phyloP scores from a whole-genome alignment of 2,329 filamentous ascomycete species.

The Pezicula rhizophila region DNA sequence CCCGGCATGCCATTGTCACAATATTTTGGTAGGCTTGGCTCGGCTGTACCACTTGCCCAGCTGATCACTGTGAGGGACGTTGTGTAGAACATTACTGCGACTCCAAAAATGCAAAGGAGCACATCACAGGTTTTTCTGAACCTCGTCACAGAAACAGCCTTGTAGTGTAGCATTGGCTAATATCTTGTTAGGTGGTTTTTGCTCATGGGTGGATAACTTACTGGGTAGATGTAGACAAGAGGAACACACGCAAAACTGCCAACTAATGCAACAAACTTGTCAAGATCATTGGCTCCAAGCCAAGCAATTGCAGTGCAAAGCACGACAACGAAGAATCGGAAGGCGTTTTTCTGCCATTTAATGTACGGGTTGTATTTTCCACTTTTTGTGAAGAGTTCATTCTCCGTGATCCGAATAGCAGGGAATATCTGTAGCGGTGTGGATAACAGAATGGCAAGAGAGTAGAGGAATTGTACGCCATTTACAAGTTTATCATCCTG shows the following conservation, averaged over 20 bases:
- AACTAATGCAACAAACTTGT: constrained; percentile 95
- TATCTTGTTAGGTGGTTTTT: constrained; percentile 5
- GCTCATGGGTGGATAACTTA: constrained; percentile 43
- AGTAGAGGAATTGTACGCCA: constrained; percentile 92
- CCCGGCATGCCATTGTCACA: constrained; percentile 41
- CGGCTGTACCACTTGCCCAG: constrained; percentile 63
- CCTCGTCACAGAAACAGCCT: constrained; percentile 64
- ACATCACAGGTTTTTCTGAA: constrained; percentile 69
- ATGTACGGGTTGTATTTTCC: constrained; percentile 98
- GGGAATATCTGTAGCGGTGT: constrained; percentile 97
- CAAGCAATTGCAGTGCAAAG: constrained; percentile 84
- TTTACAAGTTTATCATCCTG: constrained; percentile 96
- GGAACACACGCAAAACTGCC: constrained; percentile 98
- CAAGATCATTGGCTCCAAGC: constrained; percentile 85
- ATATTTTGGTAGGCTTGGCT: constrained; percentile 50
- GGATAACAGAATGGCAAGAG: constrained; percentile 90
- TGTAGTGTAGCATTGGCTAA: constrained; percentile 85
- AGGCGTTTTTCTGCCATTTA: constrained; percentile 99
- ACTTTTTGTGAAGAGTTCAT: constrained; percentile 85
- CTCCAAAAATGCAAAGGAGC: constrained; percentile 71
- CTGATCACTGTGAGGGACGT: constrained; percentile 79
- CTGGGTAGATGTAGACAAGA: constrained; percentile 94
- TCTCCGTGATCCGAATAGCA: constrained; percentile 92
- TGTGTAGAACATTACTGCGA: constrained; percentile 86
- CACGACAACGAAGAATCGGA: constrained; percentile 87